Evolutionary conservation across 176 grass and related monocot genomes (phyloP).

Genomic region (Echinochloa phyllopogon): DNA sequence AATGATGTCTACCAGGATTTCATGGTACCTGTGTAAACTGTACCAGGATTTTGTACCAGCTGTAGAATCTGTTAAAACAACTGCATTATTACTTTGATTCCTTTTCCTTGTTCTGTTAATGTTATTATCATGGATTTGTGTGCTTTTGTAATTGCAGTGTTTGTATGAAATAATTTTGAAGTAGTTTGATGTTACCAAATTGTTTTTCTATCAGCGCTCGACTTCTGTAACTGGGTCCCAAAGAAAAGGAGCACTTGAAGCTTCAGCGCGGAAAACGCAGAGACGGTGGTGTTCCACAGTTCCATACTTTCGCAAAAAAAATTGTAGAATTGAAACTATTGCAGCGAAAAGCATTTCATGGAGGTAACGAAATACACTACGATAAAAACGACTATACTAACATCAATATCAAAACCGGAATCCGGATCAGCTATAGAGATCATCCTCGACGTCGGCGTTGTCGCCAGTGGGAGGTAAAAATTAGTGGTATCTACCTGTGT

Average conservation of each 20-base stretch:
- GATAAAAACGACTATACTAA: too few relatives aligned
- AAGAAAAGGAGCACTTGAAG: too few relatives aligned
- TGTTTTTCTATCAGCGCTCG: not conserved
- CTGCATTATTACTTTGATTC: not conserved
- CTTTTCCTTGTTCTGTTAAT: not conserved
- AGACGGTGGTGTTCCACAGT: too few relatives aligned
- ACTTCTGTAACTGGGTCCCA: not conserved
- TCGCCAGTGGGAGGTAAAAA: slow-evolving; percentile 54
- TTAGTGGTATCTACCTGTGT: slow-evolving; percentile 38
- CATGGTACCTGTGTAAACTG: not conserved
- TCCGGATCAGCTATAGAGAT: too few relatives aligned
- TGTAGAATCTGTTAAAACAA: not conserved
- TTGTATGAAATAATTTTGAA: not conserved
- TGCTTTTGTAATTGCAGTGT: not conserved
- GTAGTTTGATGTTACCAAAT: not conserved
- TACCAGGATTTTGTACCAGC: not conserved
- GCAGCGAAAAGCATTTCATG: too few relatives aligned
- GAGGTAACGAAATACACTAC: too few relatives aligned
- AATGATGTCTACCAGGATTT: not conserved
- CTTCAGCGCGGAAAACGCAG: too few relatives aligned
- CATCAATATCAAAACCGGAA: too few relatives aligned
- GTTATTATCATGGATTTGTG: not conserved
- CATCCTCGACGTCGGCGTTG: too few relatives aligned
- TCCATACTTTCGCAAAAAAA: too few relatives aligned
- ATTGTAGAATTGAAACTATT: too few relatives aligned